Percentiles rank a stretch among this genome's conserved stretches.
Evolutionary conservation across 306 rosid species (phyloP).

Genomic region (Gynostemma pentaphyllum): DNA sequence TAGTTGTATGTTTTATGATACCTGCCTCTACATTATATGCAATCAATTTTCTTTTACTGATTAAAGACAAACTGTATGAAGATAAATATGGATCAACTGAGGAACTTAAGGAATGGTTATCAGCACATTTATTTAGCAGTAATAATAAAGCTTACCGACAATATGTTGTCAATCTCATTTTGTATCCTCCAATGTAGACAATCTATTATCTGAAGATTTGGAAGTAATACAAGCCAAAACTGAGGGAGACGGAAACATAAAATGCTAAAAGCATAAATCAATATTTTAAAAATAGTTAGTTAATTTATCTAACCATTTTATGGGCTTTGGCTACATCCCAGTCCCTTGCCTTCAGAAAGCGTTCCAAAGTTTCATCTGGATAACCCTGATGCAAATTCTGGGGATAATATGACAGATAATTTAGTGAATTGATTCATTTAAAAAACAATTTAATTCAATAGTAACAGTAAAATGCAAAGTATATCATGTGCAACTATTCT

Average conservation of each 20-base stretch:
- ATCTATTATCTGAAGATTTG: conserved; percentile 55
- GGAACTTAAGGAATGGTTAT: neutral
- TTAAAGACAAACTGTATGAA: neutral
- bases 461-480: neutral
- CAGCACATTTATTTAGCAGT: neutral
- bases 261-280: neutral
- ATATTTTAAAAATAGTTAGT: conserved; percentile 2
- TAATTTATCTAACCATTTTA: conserved; percentile 61
- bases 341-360: conserved; percentile 93
- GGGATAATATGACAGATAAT: conserved; percentile 8
- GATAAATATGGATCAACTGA: neutral
- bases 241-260: neutral
- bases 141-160: conserved; percentile 46
- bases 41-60: neutral
- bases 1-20: neutral
- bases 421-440: neutral
- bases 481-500: neutral
- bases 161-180: conserved; percentile 68
- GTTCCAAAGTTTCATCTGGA: conserved; percentile 44
- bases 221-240: neutral
- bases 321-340: conserved; percentile 75
- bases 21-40: neutral
- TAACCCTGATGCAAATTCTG: conserved; percentile 87
- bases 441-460: neutral
- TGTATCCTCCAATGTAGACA: conserved; percentile 79